These are phyloP conservation scores for Phoma herbarum DNA, from an alignment of 2,329 filamentous ascomycete genomes.

Conservation along the genomic window DNA sequence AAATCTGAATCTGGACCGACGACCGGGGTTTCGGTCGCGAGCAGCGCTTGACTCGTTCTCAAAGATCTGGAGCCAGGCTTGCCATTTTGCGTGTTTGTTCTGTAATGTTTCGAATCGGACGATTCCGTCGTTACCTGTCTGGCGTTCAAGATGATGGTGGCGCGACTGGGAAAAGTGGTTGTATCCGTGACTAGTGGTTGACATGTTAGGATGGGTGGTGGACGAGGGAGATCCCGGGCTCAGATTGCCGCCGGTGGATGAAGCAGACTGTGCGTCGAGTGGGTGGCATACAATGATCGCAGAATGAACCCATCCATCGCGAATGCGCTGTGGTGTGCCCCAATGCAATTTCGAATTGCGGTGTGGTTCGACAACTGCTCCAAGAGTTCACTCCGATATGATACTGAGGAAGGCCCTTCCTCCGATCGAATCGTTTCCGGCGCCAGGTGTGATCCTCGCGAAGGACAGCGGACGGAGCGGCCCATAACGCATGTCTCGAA, in stretches of 20 bases:
- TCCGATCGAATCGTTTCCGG: constrained; percentile 10
- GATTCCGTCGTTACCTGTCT: constrained; percentile 1
- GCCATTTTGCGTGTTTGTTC: background rate
- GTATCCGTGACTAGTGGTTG: constrained; percentile 6
- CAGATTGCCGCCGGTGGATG: constrained; percentile 3
- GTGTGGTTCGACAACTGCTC: constrained; percentile 5
- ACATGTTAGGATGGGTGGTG: constrained; percentile 13
- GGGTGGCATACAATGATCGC: background rate
- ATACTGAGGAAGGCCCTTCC: constrained; percentile 1
- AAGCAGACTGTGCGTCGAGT: background rate
- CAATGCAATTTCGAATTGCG: constrained; percentile 9
- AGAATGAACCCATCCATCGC: background rate
- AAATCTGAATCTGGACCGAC: constrained; percentile 24
- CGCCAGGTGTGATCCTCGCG: constrained; percentile 9
- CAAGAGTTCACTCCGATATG: constrained; percentile 1
- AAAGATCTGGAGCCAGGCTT: background rate
- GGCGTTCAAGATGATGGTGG: constrained; percentile 6
- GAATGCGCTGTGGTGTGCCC: background rate
- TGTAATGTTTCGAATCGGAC: constrained; percentile 1
- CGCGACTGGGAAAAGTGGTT: constrained; percentile 16
- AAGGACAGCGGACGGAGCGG: constrained; percentile 18
- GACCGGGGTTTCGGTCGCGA: constrained; percentile 23
- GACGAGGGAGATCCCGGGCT: constrained; percentile 8
- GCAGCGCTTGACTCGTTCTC: constrained; percentile 15
- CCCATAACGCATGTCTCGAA: constrained; percentile 12